Base-by-base conservation (phyloP, 306 rosid genomes). In the Vigna reflexopilosa region DNA sequence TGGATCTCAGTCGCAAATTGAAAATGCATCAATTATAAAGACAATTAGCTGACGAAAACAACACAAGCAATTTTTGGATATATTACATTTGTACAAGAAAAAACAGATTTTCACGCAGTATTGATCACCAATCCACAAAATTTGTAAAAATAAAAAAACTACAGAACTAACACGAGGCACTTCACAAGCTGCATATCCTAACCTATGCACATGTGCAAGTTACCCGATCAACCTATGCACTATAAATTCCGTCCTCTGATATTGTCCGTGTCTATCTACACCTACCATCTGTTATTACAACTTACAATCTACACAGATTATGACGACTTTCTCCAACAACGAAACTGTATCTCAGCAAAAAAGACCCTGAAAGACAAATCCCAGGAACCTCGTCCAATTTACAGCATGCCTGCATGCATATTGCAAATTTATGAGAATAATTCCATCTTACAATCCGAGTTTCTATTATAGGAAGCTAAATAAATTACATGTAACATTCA, bases 351-450 rank as follows among this genome's bases (percentile, higher is more conserved):
- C 81, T 63, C 47, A n/a, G 62, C 79, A 58, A 76, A 54, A 64
- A 20, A 2, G 44, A 72, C 71, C 40, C 36, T 24, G 71, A 50
- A 76, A 70, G 68, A 50, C 81, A 73, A 61, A 61, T 67, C 24
- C 56, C 81, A 73, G 55, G 75, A 82, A 75, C 67, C 83, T 62
- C 80, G 10, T 77, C 72, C 86, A 73, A 63, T 80, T 71, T 77
- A 77, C 86, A 76, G 45, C 88, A 73, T 80, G 28, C 85, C 88
- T 91, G 84, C 80, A 77, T 40, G 76, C 78, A 17, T 9, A 36
- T 28, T 57, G 83, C 38, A 75, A 51, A 45, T 48, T 40, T 62
- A 47, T 55, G 48, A 83, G 86, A 76, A 72, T 19, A 80, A 50
- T 17, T 73, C 67, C 48, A 47, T 34, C 51, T 51, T 32, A 73